Evolutionary conservation across 2,329 filamentous ascomycete genomes (phyloP).

Genomic region (Alternaria arborescens): DNA sequence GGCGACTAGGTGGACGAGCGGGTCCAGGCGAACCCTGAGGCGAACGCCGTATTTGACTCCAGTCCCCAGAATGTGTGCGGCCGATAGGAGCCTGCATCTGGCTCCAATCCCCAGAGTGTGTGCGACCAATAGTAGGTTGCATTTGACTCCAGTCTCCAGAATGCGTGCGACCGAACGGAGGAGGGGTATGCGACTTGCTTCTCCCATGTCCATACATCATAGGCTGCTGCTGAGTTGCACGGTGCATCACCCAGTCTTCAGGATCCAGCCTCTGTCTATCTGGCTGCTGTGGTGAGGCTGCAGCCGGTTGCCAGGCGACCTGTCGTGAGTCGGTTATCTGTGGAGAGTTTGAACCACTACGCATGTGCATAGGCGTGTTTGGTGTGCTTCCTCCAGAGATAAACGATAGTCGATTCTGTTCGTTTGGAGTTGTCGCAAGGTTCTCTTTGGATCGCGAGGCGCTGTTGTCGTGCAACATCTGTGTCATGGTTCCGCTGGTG

Average conservation of each 20-base stretch:
- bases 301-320: slow-evolving; percentile 81
- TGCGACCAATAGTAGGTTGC: slow-evolving; percentile 48
- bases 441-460: slow-evolving; percentile 47
- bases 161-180: slow-evolving; percentile 54
- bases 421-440: slow-evolving; percentile 36
- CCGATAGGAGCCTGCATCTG: slow-evolving; percentile 47
- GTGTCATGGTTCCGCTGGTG: slow-evolving; percentile 63
- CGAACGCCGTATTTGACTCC: slow-evolving; percentile 51
- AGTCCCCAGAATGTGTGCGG: slow-evolving; percentile 57
- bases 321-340: slow-evolving; percentile 67
- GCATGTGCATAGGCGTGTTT: slow-evolving; percentile 55
- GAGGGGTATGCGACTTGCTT: slow-evolving; percentile 60
- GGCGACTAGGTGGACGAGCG: slow-evolving; percentile 42
- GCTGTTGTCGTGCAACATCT: slow-evolving; percentile 40
- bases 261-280: slow-evolving; percentile 69
- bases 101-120: slow-evolving; percentile 57
- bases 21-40: slow-evolving; percentile 33
- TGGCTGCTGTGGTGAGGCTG: slow-evolving; percentile 58
- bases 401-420: slow-evolving; percentile 42
- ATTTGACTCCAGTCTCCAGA: slow-evolving; percentile 58
- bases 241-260: slow-evolving; percentile 85
- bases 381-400: slow-evolving; percentile 46
- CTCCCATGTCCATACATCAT: slow-evolving; percentile 65
- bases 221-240: slow-evolving; percentile 64
- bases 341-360: slow-evolving; percentile 44